Conservation (phyloP, 805 yeast genomes). For the Isabelozyma rhagii region DNA sequence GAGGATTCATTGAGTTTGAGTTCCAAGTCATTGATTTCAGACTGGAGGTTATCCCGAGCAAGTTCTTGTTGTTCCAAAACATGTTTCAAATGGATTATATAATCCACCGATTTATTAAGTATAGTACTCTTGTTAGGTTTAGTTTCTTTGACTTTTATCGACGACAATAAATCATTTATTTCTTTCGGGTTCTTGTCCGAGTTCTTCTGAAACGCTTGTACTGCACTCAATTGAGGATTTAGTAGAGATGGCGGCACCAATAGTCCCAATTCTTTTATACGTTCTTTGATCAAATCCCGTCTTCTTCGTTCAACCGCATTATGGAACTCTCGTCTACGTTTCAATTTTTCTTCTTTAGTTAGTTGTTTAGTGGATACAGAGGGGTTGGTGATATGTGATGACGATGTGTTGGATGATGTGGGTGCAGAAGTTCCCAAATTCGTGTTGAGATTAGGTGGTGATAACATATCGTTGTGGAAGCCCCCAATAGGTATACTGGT, state of each 20-base stretch:
- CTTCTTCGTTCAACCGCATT: slow-evolving; percentile 93
- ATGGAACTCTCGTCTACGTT: slow-evolving; percentile 82
- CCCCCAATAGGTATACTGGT: slow-evolving; percentile 13
- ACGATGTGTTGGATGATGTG: slow-evolving; percentile 4
- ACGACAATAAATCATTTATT: slow-evolving; percentile 31
- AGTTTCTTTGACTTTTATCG: slow-evolving; percentile 54
- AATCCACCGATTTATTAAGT: slow-evolving; percentile 74
- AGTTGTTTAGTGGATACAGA: slow-evolving; percentile 30
- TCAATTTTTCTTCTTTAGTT: slow-evolving; percentile 66
- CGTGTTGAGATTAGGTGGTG: slow-evolving; percentile 19
- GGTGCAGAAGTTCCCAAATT: slow-evolving; percentile 33
- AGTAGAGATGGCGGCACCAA: slow-evolving; percentile 76
- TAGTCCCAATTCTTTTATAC: slow-evolving; percentile 77
- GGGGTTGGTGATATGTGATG: slow-evolving; percentile 5
- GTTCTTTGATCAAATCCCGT: slow-evolving; percentile 85
- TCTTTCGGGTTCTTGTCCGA: slow-evolving; percentile 27
- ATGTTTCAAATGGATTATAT: slow-evolving; percentile 61
- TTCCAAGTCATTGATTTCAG: slow-evolving; percentile 15
- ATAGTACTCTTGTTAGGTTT: slow-evolving; percentile 84
- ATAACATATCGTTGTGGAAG: slow-evolving; percentile 18
- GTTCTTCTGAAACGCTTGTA: slow-evolving; percentile 37
- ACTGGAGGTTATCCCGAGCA: slow-evolving; percentile 39
- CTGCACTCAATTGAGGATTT: slow-evolving; percentile 43
- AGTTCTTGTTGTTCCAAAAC: slow-evolving; percentile 57
- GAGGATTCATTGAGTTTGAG: neutral